A percentile compares a stretch with the other conserved stretches of the same genome.
phyloP scores from a whole-genome alignment of 2,329 filamentous ascomycete genomes.

The Knufia fluminis region DNA sequence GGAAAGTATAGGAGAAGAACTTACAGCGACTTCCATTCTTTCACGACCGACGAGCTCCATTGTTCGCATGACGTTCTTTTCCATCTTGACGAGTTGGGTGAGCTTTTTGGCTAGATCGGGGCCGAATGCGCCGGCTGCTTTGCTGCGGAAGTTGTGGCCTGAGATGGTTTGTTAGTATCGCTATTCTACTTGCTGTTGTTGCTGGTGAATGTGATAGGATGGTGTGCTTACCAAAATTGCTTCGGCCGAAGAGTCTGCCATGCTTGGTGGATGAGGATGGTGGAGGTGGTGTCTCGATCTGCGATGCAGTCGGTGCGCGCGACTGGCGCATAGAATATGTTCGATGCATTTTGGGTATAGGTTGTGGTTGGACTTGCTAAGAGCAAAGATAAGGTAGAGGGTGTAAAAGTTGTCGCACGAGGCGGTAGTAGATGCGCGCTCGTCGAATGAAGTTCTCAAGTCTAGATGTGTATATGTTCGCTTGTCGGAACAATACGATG shows the following conservation, averaged over 20 bases:
- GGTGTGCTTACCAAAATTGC: constrained; percentile 79
- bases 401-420: not conserved
- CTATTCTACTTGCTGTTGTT: constrained; percentile 5
- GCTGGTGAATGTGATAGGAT: too few species aligned
- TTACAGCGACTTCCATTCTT: constrained; percentile 95
- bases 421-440: not conserved
- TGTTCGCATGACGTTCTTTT: constrained; percentile 99
- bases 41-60: constrained; percentile 91
- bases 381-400: not conserved
- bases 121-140: constrained; percentile 46
- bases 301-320: constrained; percentile 87
- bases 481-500: not conserved
- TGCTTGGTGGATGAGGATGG: constrained; percentile 86
- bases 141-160: constrained; percentile 55
- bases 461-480: not conserved
- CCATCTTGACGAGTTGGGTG: constrained; percentile 97
- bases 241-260: constrained; percentile 77
- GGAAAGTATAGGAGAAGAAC: constrained; percentile 38
- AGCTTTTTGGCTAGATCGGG: constrained; percentile 96
- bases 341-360: constrained; percentile 67
- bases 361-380: not conserved
- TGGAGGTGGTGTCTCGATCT: constrained; percentile 84
- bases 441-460: not conserved
- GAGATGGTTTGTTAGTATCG: constrained; percentile 9
- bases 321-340: constrained; percentile 98